Conservation (phyloP, 2,329 filamentous ascomycete genomes). For the Cytospora chrysosperma region DNA sequence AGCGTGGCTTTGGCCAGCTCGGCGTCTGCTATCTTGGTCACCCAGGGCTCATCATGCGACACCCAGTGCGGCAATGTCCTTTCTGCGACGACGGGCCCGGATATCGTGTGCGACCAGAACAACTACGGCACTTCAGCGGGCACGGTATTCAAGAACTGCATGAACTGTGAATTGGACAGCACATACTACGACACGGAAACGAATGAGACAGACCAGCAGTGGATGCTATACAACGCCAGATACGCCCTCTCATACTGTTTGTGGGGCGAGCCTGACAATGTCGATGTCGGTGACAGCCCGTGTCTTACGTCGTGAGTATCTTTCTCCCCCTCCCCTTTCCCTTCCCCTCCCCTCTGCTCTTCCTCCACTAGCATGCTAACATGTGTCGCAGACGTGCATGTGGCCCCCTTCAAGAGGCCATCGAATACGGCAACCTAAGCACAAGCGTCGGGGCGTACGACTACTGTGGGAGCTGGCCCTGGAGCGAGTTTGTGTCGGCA, state of each 20-base stretch:
- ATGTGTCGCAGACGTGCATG: slow-evolving; percentile 48
- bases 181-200: slow-evolving; percentile 38
- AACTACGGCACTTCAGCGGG: slow-evolving; percentile 42
- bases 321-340: background rate
- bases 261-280: slow-evolving; percentile 46
- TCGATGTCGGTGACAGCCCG: too few species aligned
- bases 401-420: slow-evolving; percentile 44
- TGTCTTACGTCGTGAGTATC: slow-evolving; percentile 52
- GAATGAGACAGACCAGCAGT: slow-evolving; percentile 52
- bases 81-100: slow-evolving; percentile 42
- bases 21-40: slow-evolving; percentile 41
- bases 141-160: slow-evolving; percentile 51
- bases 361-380: slow-evolving; percentile 28
- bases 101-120: slow-evolving; percentile 48
- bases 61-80: slow-evolving; percentile 55
- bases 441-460: slow-evolving; percentile 46
- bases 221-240: slow-evolving; percentile 58
- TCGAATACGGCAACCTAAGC: slow-evolving; percentile 51
- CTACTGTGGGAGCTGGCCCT: slow-evolving; percentile 53
- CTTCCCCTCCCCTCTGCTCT: background rate
- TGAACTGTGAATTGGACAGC: slow-evolving; percentile 53
- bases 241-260: slow-evolving; percentile 56
- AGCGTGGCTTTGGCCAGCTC: slow-evolving; percentile 26
- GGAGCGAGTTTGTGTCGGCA: slow-evolving; percentile 48
- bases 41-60: slow-evolving; percentile 49